phyloP scores from a whole-genome alignment of 306 rosid genomes.

The Castanopsis chinensis region DNA sequence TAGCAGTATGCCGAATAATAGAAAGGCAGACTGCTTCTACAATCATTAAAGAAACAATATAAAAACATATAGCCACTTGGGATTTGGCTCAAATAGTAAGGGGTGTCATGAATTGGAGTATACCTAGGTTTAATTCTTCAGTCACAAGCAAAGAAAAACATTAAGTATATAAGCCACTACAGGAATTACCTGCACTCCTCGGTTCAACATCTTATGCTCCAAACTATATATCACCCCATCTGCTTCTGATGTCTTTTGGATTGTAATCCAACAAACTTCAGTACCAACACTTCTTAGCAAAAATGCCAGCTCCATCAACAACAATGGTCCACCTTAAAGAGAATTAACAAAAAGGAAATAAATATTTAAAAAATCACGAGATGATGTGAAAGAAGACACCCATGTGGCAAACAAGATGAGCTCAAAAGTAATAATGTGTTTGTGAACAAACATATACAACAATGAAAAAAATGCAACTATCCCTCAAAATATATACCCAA shows the following conservation, averaged over 20 bases:
- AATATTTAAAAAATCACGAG: not conserved
- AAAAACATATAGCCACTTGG: not conserved
- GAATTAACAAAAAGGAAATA: not conserved
- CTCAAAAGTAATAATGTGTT: too few species aligned
- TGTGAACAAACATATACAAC: too few species aligned
- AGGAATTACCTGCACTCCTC: conserved; percentile 67
- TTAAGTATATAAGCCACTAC: not conserved
- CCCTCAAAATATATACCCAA: too few species aligned
- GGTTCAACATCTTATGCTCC: conserved; percentile 71
- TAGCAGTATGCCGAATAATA: not conserved
- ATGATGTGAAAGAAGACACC: not conserved
- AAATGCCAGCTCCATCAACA: conserved; percentile 81
- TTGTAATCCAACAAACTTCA: conserved; percentile 73
- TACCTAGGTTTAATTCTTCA: not conserved
- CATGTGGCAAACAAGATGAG: too few species aligned
- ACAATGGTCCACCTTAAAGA: conserved; percentile 63
- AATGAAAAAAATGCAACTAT: too few species aligned
- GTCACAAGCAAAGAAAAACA: not conserved
- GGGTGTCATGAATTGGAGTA: not conserved
- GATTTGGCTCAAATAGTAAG: not conserved
- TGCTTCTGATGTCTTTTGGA: conserved; percentile 49
- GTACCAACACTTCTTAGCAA: conserved; percentile 69
- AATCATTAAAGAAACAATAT: not conserved
- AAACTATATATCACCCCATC: conserved; percentile 61
- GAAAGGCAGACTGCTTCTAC: not conserved